phyloP scores from a whole-genome alignment of 208 protist species.

The Acanthamoeba royreba region DNA sequence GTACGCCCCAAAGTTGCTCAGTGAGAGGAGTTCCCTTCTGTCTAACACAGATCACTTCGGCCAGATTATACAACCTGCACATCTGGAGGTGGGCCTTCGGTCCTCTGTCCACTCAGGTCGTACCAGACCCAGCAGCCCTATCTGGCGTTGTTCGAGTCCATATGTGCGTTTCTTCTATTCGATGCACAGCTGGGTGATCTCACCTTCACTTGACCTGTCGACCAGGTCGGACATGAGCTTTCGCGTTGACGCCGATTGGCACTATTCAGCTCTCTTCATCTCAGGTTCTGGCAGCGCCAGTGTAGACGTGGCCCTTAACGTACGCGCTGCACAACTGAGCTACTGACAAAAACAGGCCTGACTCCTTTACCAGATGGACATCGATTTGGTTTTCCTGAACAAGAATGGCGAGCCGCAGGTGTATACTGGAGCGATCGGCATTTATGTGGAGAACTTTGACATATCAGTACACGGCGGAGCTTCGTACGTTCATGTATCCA shows the following conservation, averaged over 20 bases:
- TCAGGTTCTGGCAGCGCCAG: neutral
- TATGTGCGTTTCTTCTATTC: neutral
- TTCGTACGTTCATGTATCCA: neutral
- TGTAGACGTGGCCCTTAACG: neutral
- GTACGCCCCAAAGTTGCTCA: neutral
- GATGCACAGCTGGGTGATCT: neutral
- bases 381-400: constrained; percentile 4
- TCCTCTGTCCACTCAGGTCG: neutral
- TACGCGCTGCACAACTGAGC: neutral
- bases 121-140: neutral
- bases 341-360: neutral
- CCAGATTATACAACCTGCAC: neutral
- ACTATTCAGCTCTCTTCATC: constrained; percentile 11
- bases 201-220: neutral
- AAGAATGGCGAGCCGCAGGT: neutral
- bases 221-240: neutral
- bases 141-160: neutral
- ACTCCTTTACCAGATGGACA: constrained; percentile 14
- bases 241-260: neutral
- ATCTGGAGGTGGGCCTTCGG: neutral
- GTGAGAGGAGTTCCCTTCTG: too few relatives aligned
- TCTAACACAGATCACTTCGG: neutral
- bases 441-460: neutral
- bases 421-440: neutral
- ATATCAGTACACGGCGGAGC: constrained; percentile 24